phyloP scores from a whole-genome alignment of 768 basidiomycete genomes.

The Trametes punicea region DNA sequence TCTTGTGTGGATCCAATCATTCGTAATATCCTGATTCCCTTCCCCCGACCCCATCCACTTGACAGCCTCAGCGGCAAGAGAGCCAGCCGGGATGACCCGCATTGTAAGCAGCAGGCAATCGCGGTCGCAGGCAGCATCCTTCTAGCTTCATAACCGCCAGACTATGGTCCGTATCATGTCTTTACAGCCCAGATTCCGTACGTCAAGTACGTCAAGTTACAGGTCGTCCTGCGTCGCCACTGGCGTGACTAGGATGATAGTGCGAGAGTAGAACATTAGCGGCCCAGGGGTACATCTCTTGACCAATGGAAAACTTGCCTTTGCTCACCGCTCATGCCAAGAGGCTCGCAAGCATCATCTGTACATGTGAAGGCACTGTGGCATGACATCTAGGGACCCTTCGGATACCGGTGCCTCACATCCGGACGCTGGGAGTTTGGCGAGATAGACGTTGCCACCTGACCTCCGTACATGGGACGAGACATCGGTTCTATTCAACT shows the following conservation, averaged over 20 bases:
- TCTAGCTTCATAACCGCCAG: constrained; percentile 2
- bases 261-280: not conserved
- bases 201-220: not conserved
- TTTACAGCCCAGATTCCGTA: not conserved
- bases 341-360: not conserved
- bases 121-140: not conserved
- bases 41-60: constrained; percentile 1
- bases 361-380: not conserved
- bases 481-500: constrained; percentile 12
- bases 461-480: not conserved
- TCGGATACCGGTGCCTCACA: constrained; percentile 2
- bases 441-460: constrained; percentile 4
- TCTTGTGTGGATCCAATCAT: not conserved
- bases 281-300: not conserved
- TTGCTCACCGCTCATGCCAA: not conserved
- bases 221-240: not conserved
- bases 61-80: too few species aligned
- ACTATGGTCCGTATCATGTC: constrained; percentile 6
- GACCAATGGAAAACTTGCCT: not conserved
- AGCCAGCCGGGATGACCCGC: not conserved
- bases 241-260: constrained; percentile 7
- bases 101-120: too few species aligned
- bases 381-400: constrained; percentile 3
- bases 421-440: constrained; percentile 1
- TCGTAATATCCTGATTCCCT: not conserved